Conservation (phyloP, 192 early-diverging fungal genomes). For the Backusella mclennaniae region DNA sequence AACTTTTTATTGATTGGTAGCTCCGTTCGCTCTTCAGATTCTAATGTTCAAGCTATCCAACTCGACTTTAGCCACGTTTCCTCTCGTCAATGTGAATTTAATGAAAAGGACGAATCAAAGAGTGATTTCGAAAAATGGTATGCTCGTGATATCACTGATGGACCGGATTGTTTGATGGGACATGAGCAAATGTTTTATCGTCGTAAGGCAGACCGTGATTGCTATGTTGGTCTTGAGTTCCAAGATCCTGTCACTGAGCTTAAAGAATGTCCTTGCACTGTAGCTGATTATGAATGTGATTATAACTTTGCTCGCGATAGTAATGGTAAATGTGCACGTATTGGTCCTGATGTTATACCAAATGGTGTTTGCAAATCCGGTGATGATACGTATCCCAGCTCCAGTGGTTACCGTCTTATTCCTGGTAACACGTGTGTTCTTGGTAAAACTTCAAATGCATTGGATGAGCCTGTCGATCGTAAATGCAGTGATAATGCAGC, state of each 20-base stretch:
- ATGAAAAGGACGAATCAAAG: slow-evolving; percentile 51
- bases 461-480: slow-evolving; percentile 56
- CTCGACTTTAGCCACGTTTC: slow-evolving; percentile 68
- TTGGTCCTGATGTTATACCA: slow-evolving; percentile 54
- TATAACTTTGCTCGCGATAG: slow-evolving; percentile 63
- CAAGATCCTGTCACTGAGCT: slow-evolving; percentile 55
- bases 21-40: slow-evolving; percentile 11
- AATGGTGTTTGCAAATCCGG: slow-evolving; percentile 59
- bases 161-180: slow-evolving; percentile 85
- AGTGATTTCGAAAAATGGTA: slow-evolving; percentile 78
- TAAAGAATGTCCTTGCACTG: slow-evolving; percentile 72
- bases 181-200: slow-evolving; percentile 69
- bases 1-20: slow-evolving; percentile 65
- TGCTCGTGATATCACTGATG: slow-evolving; percentile 50
- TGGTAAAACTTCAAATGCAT: slow-evolving; percentile 37
- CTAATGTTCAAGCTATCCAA: slow-evolving; percentile 49
- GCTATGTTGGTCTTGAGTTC: slow-evolving; percentile 67
- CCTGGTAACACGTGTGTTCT: slow-evolving; percentile 78
- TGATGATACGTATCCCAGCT: slow-evolving; percentile 67
- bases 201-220: slow-evolving; percentile 72
- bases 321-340: slow-evolving; percentile 58
- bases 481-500: slow-evolving; percentile 27
- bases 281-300: slow-evolving; percentile 93
- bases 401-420: slow-evolving; percentile 78
- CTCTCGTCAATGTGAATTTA: slow-evolving; percentile 63